phyloP scores from a whole-genome alignment of 805 yeast species.

The Candida piceae region DNA sequence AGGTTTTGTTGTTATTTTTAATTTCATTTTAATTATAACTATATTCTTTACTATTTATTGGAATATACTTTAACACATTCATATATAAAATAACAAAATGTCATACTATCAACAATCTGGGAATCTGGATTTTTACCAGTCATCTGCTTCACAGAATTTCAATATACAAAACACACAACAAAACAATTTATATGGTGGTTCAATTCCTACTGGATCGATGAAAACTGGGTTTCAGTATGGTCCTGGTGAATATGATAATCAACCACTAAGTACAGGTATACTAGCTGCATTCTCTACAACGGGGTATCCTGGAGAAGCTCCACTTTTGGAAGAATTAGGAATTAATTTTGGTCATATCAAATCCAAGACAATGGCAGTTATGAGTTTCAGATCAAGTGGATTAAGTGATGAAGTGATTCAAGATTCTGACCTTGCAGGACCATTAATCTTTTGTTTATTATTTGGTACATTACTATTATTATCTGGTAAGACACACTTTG shows the following conservation, averaged over 20 bases:
- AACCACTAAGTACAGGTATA: conserved; percentile 63
- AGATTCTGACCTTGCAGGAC: conserved; percentile 94
- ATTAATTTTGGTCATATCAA: conserved; percentile 86
- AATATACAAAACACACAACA: conserved; percentile 1
- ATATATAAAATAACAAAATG: conserved; percentile 14
- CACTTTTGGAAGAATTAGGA: conserved; percentile 87
- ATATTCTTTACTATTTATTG: too few relatives aligned
- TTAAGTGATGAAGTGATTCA: conserved; percentile 72
- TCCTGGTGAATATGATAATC: conserved; percentile 27
- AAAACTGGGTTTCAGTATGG: conserved; percentile 19
- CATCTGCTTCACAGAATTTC: conserved; percentile 2
- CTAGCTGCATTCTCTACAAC: conserved; percentile 89
- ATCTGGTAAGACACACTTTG: conserved; percentile 94
- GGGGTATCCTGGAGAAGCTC: conserved; percentile 95
- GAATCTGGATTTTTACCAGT: conserved; percentile 13
- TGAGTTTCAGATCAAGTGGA: conserved; percentile 59
- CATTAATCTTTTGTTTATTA: conserved; percentile 77
- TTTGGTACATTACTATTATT: conserved; percentile 80
- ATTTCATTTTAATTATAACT: too few relatives aligned
- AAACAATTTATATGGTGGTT: conserved; percentile 11
- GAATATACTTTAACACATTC: too few relatives aligned
- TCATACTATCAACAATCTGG: conserved; percentile 31
- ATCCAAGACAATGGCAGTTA: conserved; percentile 77
- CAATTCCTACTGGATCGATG: conserved; percentile 27
- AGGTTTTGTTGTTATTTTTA: too few relatives aligned